Evolutionary conservation across 768 basidiomycete species (phyloP), one percentile per base, ranked within the genome.

Genomic region (Boletellus ananiceps): DNA sequence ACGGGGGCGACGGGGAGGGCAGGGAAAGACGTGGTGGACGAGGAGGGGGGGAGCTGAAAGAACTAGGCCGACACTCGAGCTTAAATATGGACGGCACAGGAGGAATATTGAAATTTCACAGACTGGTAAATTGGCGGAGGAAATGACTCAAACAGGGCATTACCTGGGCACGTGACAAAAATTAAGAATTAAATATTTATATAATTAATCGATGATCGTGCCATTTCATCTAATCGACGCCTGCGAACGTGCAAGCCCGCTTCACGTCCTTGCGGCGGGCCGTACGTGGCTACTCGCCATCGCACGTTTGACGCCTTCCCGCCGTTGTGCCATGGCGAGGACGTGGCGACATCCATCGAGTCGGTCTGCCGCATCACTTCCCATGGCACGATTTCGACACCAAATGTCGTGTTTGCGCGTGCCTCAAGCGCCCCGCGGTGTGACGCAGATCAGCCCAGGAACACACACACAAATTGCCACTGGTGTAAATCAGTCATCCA

Each of bases 61-160:
- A 58, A 53, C 46, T 39, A 42, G 48, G 14, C 29, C 29, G 29
- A 29, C 47, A 38, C 33, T 48, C 51, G 53, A 42, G 59, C 59
- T 67, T 67, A 67, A 69, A 67, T 67, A 67, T 61, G 61, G 63
- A 53, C 55, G 55, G 65, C 68, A 69, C 67, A 66, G 65, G 66
- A 67, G 63, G 59, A 67, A 68, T 63, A 62, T 40, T 47, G 62
- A 69, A 67, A 67, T 63, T 55, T 65, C 62, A 56, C 59, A 67
- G 65, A 62, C 58, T 60, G 50, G 60, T 60, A 57, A 65, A 56
- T 59, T 53, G 35, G 49, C 47, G 55, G 55, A 56, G 54, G 55
- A 63, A 65, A 67, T 67, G 67, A 67, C 56, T 68, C 65, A 60
- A 68, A 57, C 55, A 27, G 58, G 65, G 67, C 62, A 64, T 62